Evolutionary conservation across 2,329 filamentous ascomycete genomes (phyloP).

Genomic region (Exophiala spinifera): DNA sequence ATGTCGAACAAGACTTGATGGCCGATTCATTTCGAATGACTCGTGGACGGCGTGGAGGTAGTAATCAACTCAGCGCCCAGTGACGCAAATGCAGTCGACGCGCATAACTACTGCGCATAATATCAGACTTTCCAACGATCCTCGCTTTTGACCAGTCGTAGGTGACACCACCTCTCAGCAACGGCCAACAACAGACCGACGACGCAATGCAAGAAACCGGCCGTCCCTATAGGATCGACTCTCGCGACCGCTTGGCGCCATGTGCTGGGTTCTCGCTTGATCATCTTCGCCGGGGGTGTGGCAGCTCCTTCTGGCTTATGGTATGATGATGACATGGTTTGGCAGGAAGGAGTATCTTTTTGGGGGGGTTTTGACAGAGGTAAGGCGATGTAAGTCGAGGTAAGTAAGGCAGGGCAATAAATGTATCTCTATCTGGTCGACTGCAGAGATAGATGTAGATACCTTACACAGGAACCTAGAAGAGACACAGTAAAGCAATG

Average conservation of each 20-base stretch:
- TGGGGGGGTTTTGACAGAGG: too few species aligned
- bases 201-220: constrained; percentile 59
- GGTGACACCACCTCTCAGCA: constrained; percentile 51
- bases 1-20: constrained; percentile 33
- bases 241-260: constrained; percentile 15
- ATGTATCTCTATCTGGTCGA: too few species aligned
- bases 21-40: constrained; percentile 30
- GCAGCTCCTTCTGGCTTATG: too few species aligned
- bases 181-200: constrained; percentile 59
- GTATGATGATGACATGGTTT: constrained; percentile 39
- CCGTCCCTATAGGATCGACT: constrained; percentile 57
- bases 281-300: constrained; percentile 20
- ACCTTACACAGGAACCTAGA: too few species aligned
- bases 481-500: too few species aligned
- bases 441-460: too few species aligned
- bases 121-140: constrained; percentile 30
- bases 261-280: constrained; percentile 10
- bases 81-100: constrained; percentile 25
- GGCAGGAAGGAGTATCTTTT: too few species aligned
- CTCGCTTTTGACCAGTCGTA: constrained; percentile 27
- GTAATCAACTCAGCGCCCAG: constrained; percentile 31
- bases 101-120: constrained; percentile 35
- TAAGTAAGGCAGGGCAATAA: too few species aligned
- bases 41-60: background rate
- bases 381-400: too few species aligned